Evolutionary conservation across 306 rosid genomes (phyloP), one percentile per base, ranked within the genome.

Genomic region (Medicago ruthenica): DNA sequence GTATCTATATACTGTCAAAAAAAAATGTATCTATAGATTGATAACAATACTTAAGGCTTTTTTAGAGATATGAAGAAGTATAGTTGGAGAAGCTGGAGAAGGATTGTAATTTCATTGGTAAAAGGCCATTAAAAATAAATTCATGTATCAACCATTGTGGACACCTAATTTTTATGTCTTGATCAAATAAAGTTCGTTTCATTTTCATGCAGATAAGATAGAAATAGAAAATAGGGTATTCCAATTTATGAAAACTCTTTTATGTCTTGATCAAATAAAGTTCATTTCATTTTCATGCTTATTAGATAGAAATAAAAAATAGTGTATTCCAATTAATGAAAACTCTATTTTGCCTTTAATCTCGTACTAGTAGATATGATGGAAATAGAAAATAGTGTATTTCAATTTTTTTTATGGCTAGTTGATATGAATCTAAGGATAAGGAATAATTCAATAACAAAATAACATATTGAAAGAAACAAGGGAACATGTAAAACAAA

Each of bases 51-150:
- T 24, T 15, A 41, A 34, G 69, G 36, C 14, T 58, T 54, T 42
- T 50, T 20, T 16, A 79, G 55, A 79, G 37, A 68, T 21, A 51
- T 59, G 77, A 71, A 22, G 71, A 77, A 22, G 40, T 13, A 54
- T 10, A 57, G 15, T 57, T 39, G 20, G 34, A 51, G 80, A 67
- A 78, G 39, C 18, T 53, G 65, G 20, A 64, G 41, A 55, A 73
- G 40, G 67, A 62, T 57, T 62, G 76, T 78, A 58, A 48, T 54
- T 83, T 54, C 72, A 68, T 59, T 59, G 66, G 70, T 22, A 24
- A 77, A 79, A 85, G 31, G 71, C 7, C 22, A 22, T 37, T 15
- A 51, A 22, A 45, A 67, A 67, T 45, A 45, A 67, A 45, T 22
- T 67, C 21, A 67, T 67, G 42, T 45, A 68, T 24, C 58, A 22